Percentiles rank a stretch among this genome's conserved stretches.
phyloP scores from a whole-genome alignment of 306 rosid genomes.

The Glycyrrhiza uralensis region DNA sequence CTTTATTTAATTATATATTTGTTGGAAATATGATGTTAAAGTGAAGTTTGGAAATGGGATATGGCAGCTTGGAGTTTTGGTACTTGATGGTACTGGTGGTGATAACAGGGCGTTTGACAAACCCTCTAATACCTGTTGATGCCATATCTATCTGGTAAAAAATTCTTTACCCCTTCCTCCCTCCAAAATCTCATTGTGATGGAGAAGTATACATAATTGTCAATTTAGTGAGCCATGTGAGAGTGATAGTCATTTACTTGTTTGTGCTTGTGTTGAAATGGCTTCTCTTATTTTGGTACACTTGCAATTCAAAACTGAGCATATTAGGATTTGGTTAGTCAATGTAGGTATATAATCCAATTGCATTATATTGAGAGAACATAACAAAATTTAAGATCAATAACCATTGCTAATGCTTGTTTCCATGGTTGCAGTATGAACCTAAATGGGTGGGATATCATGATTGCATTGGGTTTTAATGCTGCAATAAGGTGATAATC shows the following conservation, averaged over 20 bases:
- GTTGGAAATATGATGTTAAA: background rate
- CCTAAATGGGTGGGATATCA: conserved; percentile 68
- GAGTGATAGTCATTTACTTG: too few species aligned
- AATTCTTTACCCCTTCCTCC: background rate
- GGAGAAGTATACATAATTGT: background rate
- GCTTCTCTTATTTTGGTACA: background rate
- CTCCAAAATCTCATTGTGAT: background rate
- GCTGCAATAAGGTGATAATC: conserved; percentile 64
- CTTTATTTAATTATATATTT: background rate
- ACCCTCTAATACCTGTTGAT: conserved; percentile 67
- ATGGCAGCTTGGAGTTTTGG: conserved; percentile 88
- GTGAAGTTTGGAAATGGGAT: background rate
- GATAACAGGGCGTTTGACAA: conserved; percentile 55
- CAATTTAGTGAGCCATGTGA: too few species aligned
- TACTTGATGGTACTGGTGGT: conserved; percentile 76
- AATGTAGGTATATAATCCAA: background rate
- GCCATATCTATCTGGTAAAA: conserved; percentile 72
- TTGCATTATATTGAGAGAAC: background rate
- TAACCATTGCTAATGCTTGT: background rate
- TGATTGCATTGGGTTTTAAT: conserved; percentile 80
- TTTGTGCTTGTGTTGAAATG: background rate
- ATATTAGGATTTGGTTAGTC: background rate
- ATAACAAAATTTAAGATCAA: background rate
- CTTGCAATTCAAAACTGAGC: background rate
- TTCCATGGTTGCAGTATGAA: conserved; percentile 55